Conservation (phyloP, 225 moss, liverwort and hornwort genomes). For the Antitrichia curtipendula region DNA sequence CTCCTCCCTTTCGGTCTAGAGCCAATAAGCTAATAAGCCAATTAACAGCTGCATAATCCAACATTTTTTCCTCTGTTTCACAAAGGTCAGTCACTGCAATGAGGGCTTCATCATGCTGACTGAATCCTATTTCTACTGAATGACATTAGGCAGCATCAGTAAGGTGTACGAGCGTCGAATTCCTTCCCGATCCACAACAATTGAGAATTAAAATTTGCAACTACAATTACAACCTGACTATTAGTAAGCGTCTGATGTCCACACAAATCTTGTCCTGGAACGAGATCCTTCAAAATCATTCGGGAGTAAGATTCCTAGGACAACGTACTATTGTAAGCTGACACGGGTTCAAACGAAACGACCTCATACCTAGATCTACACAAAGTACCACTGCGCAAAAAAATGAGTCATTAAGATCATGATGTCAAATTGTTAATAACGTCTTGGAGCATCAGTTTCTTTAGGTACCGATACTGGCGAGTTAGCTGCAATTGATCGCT, state of each 20-base stretch:
- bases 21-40: neutral
- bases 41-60: neutral
- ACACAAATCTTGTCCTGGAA: neutral
- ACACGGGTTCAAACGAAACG: neutral
- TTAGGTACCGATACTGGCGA: slow-evolving; percentile 53
- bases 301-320: neutral
- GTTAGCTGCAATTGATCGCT: slow-evolving; percentile 47
- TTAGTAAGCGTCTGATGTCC: neutral
- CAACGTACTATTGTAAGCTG: neutral
- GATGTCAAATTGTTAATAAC: slow-evolving; percentile 33
- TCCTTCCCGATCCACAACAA: neutral
- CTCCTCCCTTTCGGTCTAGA: neutral
- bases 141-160: neutral
- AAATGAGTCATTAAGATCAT: neutral
- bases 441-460: slow-evolving; percentile 54
- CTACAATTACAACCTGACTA: neutral
- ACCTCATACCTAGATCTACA: neutral
- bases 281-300: neutral
- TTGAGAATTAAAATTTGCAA: neutral
- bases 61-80: neutral
- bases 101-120: neutral
- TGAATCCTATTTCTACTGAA: neutral
- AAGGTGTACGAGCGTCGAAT: neutral
- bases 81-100: neutral
- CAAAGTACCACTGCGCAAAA: neutral